phyloP scores from a whole-genome alignment of 73 alveolate species.

The Stentor coeruleus region DNA sequence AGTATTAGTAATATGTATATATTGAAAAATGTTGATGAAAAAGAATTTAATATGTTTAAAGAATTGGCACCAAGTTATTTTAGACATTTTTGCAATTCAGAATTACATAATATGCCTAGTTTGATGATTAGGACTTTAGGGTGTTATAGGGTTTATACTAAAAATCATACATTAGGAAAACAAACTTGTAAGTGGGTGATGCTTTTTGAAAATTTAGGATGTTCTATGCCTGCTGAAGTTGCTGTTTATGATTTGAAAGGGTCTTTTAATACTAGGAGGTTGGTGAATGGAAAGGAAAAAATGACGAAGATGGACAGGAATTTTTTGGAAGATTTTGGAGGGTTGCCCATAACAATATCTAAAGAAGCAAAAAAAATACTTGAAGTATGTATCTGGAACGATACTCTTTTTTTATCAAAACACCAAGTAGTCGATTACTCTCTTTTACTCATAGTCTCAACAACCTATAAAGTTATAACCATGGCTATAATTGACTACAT shows the following conservation, averaged over 20 bases:
- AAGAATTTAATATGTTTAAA: constrained; percentile 48
- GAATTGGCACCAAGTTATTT: constrained; percentile 46
- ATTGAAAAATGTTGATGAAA: constrained; percentile 42
- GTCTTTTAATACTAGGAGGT: constrained; percentile 4
- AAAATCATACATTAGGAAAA: constrained; percentile 13
- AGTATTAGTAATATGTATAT: constrained; percentile 30
- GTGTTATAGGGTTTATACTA: neutral
- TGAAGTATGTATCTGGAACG: constrained; percentile 51
- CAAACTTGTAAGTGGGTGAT: neutral
- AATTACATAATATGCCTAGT: neutral
- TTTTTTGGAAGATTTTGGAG: constrained; percentile 15
- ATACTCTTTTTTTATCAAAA: constrained; percentile 64
- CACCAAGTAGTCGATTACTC: constrained; percentile 72
- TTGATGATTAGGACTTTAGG: neutral
- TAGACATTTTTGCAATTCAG: neutral
- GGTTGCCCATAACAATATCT: neutral
- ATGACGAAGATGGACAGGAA: constrained; percentile 24
- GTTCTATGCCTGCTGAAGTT: constrained; percentile 6
- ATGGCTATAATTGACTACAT: constrained; percentile 78
- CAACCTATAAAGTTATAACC: constrained; percentile 48
- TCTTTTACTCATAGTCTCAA: constrained; percentile 48
- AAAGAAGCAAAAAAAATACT: constrained; percentile 21
- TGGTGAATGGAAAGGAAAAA: neutral
- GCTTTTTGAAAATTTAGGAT: neutral
- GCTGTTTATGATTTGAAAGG: constrained; percentile 23